Evolutionary conservation across 306 rosid species (phyloP), one percentile per base, ranked within the genome.

Genomic region (Cucurbita maxima): DNA sequence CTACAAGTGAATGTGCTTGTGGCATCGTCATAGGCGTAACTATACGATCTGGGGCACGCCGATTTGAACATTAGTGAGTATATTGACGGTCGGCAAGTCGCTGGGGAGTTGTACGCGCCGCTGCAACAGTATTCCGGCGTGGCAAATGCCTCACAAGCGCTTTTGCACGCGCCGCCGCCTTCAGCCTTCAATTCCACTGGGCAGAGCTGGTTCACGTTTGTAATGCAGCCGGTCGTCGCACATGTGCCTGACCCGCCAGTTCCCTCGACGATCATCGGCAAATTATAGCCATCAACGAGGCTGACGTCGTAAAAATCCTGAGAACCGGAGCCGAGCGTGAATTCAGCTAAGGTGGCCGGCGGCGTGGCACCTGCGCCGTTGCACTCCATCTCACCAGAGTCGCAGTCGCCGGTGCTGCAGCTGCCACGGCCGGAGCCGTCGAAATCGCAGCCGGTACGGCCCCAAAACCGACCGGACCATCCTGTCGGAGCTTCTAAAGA

Each of bases 391-490:
- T 76, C 75, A 5, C 96, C 91, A 19, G 97, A 87, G 86, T 91
- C 87, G 38, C 99, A 94, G 69, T 94, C 97, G 1, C 86, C 97
- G 7, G 97, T 91, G 61, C 83, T 56, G 44, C 99, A 94, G 0
- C 83, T 78, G 34, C 95, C 96, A 1, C 5, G 50, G 16, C 86
- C 88, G 0, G 90, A 75, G 52, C 19, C 63, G 57, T 87, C 96
- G 58, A 91, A 88, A 55, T 66, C 57, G 77, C 97, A 91, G 62
- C 82, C 81, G 41, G 97, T 89, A 58, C 97, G 76, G 2, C 87
- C 97, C 99, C 99, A 94, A 82, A 94, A 91, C 4, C 97, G 82
- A 7, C 99, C 97, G 11, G 99, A 94, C 99, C 99, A 94, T 3
- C 92, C 95, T 0, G 92, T 71, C 3, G 96, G 88, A 5, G 95